phyloP scores from a whole-genome alignment of 2,329 filamentous ascomycete genomes.

The Huntiella decipiens region DNA sequence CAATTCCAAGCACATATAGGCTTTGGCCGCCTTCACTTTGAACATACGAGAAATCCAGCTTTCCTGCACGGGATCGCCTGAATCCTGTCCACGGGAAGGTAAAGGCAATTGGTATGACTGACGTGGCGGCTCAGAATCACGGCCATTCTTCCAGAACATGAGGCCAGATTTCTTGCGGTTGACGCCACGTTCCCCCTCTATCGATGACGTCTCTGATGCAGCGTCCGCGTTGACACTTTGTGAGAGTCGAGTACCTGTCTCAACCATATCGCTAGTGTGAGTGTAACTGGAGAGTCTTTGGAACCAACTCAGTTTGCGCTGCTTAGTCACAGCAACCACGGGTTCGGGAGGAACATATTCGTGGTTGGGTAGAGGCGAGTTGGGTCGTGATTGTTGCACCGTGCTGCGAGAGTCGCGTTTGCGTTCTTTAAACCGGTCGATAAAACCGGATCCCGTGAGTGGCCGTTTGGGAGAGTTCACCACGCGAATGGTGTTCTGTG shows the following conservation, averaged over 20 bases:
- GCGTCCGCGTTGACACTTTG: background rate
- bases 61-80: constrained; percentile 46
- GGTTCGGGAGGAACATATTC: constrained; percentile 11
- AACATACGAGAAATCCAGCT: constrained; percentile 85
- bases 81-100: constrained; percentile 12
- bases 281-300: constrained; percentile 18
- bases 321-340: constrained; percentile 19
- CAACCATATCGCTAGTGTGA: constrained; percentile 4
- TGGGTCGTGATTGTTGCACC: background rate
- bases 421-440: constrained; percentile 9
- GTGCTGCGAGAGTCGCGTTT: constrained; percentile 5
- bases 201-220: constrained; percentile 6
- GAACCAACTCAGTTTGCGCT: constrained; percentile 31
- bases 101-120: too few relatives aligned
- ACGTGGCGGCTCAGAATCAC: constrained; percentile 13
- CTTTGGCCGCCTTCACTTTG: constrained; percentile 65
- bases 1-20: constrained; percentile 56
- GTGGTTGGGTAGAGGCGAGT: constrained; percentile 1
- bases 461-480: constrained; percentile 28
- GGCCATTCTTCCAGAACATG: constrained; percentile 35
- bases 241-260: constrained; percentile 6
- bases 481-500: constrained; percentile 34
- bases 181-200: background rate
- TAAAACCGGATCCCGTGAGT: constrained; percentile 7
- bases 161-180: constrained; percentile 36